Base-by-base conservation (phyloP, 352 stramenopile genomes). In the Pythium coloratum region DNA sequence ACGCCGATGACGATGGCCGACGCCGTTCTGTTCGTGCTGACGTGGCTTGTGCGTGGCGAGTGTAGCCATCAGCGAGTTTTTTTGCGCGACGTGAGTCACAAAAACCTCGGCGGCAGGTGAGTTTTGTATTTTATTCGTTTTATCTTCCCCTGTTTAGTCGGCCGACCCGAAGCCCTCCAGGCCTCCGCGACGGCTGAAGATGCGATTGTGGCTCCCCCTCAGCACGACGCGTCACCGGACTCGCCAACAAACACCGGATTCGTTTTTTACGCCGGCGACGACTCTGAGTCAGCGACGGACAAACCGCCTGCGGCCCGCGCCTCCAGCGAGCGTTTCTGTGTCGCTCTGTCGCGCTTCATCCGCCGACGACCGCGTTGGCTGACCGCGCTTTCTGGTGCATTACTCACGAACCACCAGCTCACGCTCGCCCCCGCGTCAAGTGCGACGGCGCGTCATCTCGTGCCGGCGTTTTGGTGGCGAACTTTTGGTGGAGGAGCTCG, bases 41-140 rank as follows among this genome's bases (percentile, higher is more conserved):
- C 44, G 44, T 50, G 16, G 44, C 44, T 13, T 6, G 16, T 50
- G 18, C 44, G 16, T 28, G 44, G 44, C 44, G 44, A 50, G 44
- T 50, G 44, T 50, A 50, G 16, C 54, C 54, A 49, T 60, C 16
- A 10, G 54, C 34, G 33, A 14, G 10, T 60, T 64, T 69, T 69
- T 49, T 49, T 59, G 56, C 34, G 33, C 38, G 54, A 42, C 51
- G 51, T 67, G 61, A 49, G 51, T 61, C 49, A 34, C 46, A 26
- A 47, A 62, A 46, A 62, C 58, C 57, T 68, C 42, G 33, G 60
- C 32, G 40, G 32, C 51, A 47, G 53, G 46, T 68, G 62, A 55
- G 28, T 62, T 68, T 44, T 26, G 62, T 68, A 68, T 68, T 68
- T 68, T 68, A 68, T 68, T 49, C 54, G 16, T 46, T 68, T 68